These are phyloP conservation scores for Catunica adiposa DNA, from an alignment of 2,329 filamentous ascomycete genomes.

Conservation along the genomic window DNA sequence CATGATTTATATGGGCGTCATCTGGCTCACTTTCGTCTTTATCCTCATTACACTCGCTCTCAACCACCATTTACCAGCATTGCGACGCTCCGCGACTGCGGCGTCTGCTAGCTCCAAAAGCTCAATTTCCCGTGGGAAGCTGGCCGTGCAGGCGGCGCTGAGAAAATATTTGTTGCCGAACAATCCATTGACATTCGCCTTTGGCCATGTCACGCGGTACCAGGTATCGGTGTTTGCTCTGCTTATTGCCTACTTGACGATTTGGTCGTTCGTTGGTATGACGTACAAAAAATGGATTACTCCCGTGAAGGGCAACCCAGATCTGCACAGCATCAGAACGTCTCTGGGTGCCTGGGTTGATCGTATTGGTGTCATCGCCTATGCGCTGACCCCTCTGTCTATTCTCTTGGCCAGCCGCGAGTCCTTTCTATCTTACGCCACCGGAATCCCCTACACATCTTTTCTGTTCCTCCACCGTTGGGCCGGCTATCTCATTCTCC, in stretches of 20 bases:
- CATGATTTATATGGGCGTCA: conserved; percentile 34
- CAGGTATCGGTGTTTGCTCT: conserved; percentile 46
- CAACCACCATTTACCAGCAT: not conserved
- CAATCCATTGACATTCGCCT: conserved; percentile 33
- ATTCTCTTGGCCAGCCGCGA: conserved; percentile 52
- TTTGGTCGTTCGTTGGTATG: conserved; percentile 56
- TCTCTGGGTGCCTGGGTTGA: conserved; percentile 52
- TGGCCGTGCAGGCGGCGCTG: conserved; percentile 16
- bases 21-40: conserved; percentile 31
- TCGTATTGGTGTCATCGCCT: conserved; percentile 53
- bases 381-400: conserved; percentile 55
- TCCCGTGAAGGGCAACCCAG: conserved; percentile 40
- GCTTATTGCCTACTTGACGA: conserved; percentile 43
- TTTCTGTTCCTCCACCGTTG: conserved; percentile 68
- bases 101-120: conserved; percentile 15
- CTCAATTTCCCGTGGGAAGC: conserved; percentile 5
- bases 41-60: conserved; percentile 28
- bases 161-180: conserved; percentile 46
- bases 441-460: conserved; percentile 57
- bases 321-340: conserved; percentile 45
- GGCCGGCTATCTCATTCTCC: conserved; percentile 56
- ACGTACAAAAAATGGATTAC: conserved; percentile 53
- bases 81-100: conserved; percentile 15
- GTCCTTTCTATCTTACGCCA: conserved; percentile 51
- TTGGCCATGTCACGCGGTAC: conserved; percentile 51